These are phyloP conservation scores for Tuber umbilicatum DNA, from an alignment of 495 filamentous ascomycete genomes.

Conservation along the genomic window DNA sequence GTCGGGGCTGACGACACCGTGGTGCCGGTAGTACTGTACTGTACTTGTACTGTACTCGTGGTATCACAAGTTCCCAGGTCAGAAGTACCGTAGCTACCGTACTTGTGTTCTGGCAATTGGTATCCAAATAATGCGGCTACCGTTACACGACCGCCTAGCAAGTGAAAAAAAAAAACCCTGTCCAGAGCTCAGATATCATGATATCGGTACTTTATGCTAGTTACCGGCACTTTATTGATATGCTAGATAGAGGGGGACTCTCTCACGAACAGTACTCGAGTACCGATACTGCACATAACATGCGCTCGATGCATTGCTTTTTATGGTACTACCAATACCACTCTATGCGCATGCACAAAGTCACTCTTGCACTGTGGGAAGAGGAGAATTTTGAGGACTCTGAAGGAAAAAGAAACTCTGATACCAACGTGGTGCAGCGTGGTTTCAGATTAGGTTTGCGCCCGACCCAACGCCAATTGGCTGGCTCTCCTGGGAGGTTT, in stretches of 20 bases:
- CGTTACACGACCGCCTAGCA: too few species aligned
- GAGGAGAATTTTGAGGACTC: background rate
- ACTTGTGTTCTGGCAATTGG: too few species aligned
- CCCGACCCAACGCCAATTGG: background rate
- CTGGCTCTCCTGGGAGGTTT: background rate
- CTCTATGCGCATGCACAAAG: background rate
- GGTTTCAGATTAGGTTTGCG: conserved; percentile 4
- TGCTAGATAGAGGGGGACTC: too few species aligned
- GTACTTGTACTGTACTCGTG: background rate
- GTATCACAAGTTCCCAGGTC: background rate
- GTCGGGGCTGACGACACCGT: background rate
- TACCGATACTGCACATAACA: background rate
- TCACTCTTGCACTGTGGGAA: background rate
- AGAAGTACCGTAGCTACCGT: background rate
- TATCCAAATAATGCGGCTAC: too few species aligned
- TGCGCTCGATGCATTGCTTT: background rate
- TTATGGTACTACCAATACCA: background rate
- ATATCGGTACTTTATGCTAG: too few species aligned
- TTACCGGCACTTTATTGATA: too few species aligned
- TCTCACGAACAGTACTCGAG: too few species aligned
- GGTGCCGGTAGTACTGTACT: background rate
- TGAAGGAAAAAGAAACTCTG: background rate
- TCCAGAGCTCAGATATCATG: too few species aligned
- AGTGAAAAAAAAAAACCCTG: too few species aligned
- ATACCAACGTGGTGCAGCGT: background rate